Evolutionary conservation across 2,329 filamentous ascomycete species (phyloP).

Genomic region (Alternaria panax): DNA sequence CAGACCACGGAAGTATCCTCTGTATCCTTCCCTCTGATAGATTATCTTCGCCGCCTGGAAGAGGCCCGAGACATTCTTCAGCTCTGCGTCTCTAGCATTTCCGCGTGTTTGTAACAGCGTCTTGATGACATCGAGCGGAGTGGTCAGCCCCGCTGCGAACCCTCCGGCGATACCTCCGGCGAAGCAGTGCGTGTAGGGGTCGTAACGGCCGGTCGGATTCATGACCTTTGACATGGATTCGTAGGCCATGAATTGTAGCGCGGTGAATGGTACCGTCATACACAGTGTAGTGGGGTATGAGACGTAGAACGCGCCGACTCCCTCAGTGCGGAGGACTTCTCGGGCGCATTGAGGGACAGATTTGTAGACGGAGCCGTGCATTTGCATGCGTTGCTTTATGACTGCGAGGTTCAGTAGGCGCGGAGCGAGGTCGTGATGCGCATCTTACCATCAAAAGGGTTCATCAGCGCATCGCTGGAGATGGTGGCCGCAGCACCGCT

Average conservation of each 20-base stretch:
- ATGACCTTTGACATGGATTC: conserved; percentile 94
- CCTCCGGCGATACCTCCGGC: conserved; percentile 93
- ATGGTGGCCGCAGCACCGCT: conserved; percentile 96
- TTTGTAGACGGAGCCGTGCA: conserved; percentile 92
- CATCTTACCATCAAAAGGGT: conserved; percentile 90
- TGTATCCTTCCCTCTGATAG: conserved; percentile 80
- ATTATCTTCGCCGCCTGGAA: conserved; percentile 80
- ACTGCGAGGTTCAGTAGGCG: conserved; percentile 63
- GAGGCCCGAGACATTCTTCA: conserved; percentile 85
- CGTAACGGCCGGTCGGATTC: conserved; percentile 86
- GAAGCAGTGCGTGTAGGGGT: conserved; percentile 90
- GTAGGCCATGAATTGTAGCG: conserved; percentile 96
- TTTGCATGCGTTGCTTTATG: conserved; percentile 99
- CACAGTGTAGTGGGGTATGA: conserved; percentile 97
- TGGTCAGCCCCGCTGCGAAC: conserved; percentile 91
- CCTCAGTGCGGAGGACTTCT: conserved; percentile 87
- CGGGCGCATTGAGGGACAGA: conserved; percentile 86
- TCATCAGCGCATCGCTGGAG: conserved; percentile 98
- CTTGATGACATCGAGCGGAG: conserved; percentile 97
- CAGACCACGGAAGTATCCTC: conserved; percentile 92
- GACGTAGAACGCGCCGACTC: conserved; percentile 91
- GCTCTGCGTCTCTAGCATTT: conserved; percentile 78
- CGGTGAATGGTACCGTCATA: conserved; percentile 98
- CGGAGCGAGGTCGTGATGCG: not conserved
- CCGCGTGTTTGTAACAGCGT: conserved; percentile 95